Percentiles rank a stretch among this genome's conserved stretches.
These are phyloP conservation scores for Pharnaceum exiguum DNA, from an alignment of 148 eudicot genomes.

Conservation along the genomic window DNA sequence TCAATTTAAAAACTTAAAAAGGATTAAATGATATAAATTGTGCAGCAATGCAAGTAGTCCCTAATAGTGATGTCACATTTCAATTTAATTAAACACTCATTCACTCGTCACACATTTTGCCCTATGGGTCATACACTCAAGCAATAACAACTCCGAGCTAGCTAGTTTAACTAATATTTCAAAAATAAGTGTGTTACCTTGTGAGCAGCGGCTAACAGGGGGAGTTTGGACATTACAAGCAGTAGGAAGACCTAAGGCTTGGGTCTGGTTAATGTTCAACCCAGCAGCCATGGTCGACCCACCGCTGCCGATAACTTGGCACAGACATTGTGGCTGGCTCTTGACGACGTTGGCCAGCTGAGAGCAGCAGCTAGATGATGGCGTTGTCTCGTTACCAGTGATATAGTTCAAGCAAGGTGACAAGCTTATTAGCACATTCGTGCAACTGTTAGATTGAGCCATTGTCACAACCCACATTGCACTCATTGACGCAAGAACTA, in stretches of 20 bases:
- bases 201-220: conserved; percentile 30
- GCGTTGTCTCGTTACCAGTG: conserved; percentile 31
- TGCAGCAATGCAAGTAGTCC: no score
- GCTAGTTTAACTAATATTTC: no score
- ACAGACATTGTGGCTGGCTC: conserved; percentile 33
- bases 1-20: no score
- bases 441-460: conserved; percentile 24
- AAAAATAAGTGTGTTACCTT: conserved; percentile 19
- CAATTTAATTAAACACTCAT: no score
- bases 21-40: no score
- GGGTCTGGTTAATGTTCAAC: conserved; percentile 41
- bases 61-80: no score
- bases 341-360: conserved; percentile 27
- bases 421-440: conserved; percentile 24
- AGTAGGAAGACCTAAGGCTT: conserved; percentile 39
- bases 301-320: conserved; percentile 37
- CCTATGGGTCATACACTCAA: no score
- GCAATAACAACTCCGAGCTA: no score
- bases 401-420: conserved; percentile 40
- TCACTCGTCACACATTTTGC: no score
- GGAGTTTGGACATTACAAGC: conserved; percentile 53
- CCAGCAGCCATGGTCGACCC: conserved; percentile 34
- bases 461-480: conserved; percentile 16
- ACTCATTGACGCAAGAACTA: conserved; percentile 8
- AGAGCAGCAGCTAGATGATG: conserved; percentile 29